These are phyloP conservation scores for Kuraishia piskuri DNA, from an alignment of 805 yeast genomes.

Conservation along the genomic window DNA sequence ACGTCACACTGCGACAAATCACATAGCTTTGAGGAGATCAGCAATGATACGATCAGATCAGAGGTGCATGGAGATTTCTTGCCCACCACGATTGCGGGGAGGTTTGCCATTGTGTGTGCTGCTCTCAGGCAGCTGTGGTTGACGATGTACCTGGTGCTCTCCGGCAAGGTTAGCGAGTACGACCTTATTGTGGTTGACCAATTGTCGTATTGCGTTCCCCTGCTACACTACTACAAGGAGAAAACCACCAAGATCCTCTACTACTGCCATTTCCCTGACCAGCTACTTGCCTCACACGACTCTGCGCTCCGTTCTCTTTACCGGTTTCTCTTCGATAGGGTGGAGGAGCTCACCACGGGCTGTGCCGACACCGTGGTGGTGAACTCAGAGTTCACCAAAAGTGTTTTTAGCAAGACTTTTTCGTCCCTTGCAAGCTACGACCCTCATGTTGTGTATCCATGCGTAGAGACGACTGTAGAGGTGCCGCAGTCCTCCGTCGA, in stretches of 20 bases:
- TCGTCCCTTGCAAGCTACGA: slow-evolving; percentile 23
- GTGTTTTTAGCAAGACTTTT: slow-evolving; percentile 62
- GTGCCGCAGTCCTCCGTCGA: slow-evolving; percentile 15
- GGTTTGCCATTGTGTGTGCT: slow-evolving; percentile 75
- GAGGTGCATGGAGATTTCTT: slow-evolving; percentile 75
- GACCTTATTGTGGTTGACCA: slow-evolving; percentile 87
- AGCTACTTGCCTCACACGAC: slow-evolving; percentile 55
- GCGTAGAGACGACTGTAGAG: slow-evolving; percentile 46
- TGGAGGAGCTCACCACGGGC: slow-evolving; percentile 76
- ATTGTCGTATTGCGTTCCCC: slow-evolving; percentile 74
- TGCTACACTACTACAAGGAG: slow-evolving; percentile 39
- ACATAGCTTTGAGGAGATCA: slow-evolving; percentile 90
- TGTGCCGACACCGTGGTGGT: slow-evolving; percentile 77
- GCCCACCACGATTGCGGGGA: slow-evolving; percentile 63
- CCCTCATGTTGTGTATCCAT: slow-evolving; percentile 65
- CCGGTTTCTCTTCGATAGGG: slow-evolving; percentile 73
- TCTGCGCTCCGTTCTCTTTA: slow-evolving; percentile 52
- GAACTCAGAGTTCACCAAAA: slow-evolving; percentile 76
- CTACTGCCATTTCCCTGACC: slow-evolving; percentile 96
- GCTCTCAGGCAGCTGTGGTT: slow-evolving; percentile 74
- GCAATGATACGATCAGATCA: slow-evolving; percentile 48
- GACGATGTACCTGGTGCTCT: slow-evolving; percentile 33
- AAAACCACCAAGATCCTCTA: slow-evolving; percentile 51
- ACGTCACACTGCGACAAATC: slow-evolving; percentile 85
- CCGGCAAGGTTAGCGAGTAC: slow-evolving; percentile 37